phyloP scores from a whole-genome alignment of 2,329 filamentous ascomycete genomes.

The Alternaria sp. region DNA sequence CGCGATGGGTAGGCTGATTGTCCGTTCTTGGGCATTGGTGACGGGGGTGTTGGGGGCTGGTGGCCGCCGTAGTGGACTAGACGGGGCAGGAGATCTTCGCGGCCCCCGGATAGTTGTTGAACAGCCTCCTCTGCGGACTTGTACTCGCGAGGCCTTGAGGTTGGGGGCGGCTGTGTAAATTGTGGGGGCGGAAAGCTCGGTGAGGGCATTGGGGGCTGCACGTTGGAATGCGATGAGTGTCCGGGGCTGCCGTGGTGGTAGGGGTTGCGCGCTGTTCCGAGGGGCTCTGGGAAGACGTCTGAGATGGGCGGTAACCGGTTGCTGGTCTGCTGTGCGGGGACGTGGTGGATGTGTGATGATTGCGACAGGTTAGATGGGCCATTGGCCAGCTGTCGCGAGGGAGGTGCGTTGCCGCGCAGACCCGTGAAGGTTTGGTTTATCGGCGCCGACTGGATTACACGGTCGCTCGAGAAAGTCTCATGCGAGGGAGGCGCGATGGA shows the following conservation, averaged over 20 bases:
- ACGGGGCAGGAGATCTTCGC: constrained; percentile 88
- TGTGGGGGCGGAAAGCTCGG: constrained; percentile 71
- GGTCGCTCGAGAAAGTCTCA: constrained; percentile 88
- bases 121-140: constrained; percentile 96
- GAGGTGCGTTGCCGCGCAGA: constrained; percentile 67
- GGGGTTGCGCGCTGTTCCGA: constrained; percentile 58
- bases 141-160: constrained; percentile 77
- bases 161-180: constrained; percentile 58
- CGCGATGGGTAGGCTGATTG: constrained; percentile 38
- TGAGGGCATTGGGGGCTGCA: constrained; percentile 74
- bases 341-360: constrained; percentile 88
- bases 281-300: constrained; percentile 87
- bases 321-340: constrained; percentile 84
- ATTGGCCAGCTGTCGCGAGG: constrained; percentile 79
- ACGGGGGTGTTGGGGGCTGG: constrained; percentile 90
- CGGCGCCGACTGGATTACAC: constrained; percentile 95
- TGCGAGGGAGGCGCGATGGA: constrained; percentile 95
- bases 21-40: constrained; percentile 64
- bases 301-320: constrained; percentile 93
- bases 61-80: constrained; percentile 95
- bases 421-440: constrained; percentile 95
- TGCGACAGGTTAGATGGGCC: constrained; percentile 82
- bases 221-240: constrained; percentile 68
- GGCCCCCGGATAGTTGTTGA: constrained; percentile 85
- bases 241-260: constrained; percentile 69